These are phyloP conservation scores for Collybia mongolica DNA, from an alignment of 768 basidiomycete genomes.

Conservation along the genomic window DNA sequence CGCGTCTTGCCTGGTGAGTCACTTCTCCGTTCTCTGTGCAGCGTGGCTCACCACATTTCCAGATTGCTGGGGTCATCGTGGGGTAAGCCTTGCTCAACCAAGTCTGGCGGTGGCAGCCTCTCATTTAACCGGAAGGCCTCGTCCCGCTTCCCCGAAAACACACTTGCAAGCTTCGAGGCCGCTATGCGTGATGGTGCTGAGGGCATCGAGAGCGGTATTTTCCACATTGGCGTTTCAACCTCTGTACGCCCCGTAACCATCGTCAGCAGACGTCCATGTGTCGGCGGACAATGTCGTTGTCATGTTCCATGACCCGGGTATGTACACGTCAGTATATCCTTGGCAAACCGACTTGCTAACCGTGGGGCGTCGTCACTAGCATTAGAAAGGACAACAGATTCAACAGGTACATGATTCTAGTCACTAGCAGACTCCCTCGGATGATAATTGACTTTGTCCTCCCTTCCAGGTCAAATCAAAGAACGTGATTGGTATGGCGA, in stretches of 20 bases:
- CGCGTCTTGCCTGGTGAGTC: constrained; percentile 30
- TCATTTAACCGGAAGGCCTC: constrained; percentile 63
- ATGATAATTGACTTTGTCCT: neutral
- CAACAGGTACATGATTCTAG: constrained; percentile 44
- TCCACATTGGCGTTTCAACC: constrained; percentile 24
- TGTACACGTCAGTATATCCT: constrained; percentile 15
- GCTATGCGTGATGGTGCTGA: constrained; percentile 95
- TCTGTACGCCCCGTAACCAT: constrained; percentile 47
- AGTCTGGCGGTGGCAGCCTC: neutral
- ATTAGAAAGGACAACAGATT: constrained; percentile 81
- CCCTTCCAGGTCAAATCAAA: constrained; percentile 57
- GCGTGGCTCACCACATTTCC: constrained; percentile 1
- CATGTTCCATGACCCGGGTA: constrained; percentile 95
- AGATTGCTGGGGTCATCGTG: constrained; percentile 73
- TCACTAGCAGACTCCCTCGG: neutral
- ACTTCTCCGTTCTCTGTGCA: neutral
- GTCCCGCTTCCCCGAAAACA: constrained; percentile 88
- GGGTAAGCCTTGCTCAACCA: constrained; percentile 30
- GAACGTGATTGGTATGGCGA: constrained; percentile 71
- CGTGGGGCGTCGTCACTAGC: constrained; percentile 30
- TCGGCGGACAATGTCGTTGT: constrained; percentile 84
- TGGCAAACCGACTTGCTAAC: neutral
- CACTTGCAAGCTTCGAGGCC: constrained; percentile 90
- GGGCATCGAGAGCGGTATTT: constrained; percentile 95
- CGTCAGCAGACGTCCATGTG: constrained; percentile 87